Conservation (phyloP, 176 grass and related monocot genomes). For the Oryza nivara region DNA sequence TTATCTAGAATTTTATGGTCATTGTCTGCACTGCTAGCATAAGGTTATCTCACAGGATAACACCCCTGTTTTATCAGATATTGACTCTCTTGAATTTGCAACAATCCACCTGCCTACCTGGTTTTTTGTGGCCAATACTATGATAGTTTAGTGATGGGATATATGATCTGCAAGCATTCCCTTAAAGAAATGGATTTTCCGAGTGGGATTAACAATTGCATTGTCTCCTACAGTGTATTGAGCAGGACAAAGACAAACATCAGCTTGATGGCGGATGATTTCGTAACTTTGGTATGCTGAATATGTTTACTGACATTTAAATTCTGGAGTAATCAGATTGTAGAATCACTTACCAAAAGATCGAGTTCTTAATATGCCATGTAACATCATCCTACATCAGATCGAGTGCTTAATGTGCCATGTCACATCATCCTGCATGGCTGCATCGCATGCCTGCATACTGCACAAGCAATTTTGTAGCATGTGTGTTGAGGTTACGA, state of each 20-base stretch:
- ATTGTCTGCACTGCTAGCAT: background rate
- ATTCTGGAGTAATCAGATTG: background rate
- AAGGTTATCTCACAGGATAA: background rate
- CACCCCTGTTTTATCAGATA: background rate
- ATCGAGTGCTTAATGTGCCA: too few relatives aligned
- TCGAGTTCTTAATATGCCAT: background rate
- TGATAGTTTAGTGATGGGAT: background rate
- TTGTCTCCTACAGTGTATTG: conserved; percentile 73
- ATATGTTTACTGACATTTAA: background rate
- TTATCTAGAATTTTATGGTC: conserved; percentile 9
- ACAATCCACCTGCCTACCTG: background rate
- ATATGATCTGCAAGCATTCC: conserved; percentile 9
- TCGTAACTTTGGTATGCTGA: conserved; percentile 69
- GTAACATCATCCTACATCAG: background rate
- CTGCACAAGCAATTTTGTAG: background rate
- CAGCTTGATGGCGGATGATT: conserved; percentile 66
- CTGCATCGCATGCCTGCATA: background rate
- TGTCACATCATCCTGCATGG: conserved; percentile 3
- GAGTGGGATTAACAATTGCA: background rate
- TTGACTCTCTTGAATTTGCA: conserved; percentile 13
- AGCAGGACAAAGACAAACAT: conserved; percentile 81
- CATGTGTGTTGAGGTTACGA: conserved; percentile 2
- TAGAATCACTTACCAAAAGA: background rate
- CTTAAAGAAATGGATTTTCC: background rate
- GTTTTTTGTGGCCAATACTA: background rate